Evolutionary conservation across 106 monocot genomes (phyloP).

Genomic region (Phalaenopsis aphrodite): DNA sequence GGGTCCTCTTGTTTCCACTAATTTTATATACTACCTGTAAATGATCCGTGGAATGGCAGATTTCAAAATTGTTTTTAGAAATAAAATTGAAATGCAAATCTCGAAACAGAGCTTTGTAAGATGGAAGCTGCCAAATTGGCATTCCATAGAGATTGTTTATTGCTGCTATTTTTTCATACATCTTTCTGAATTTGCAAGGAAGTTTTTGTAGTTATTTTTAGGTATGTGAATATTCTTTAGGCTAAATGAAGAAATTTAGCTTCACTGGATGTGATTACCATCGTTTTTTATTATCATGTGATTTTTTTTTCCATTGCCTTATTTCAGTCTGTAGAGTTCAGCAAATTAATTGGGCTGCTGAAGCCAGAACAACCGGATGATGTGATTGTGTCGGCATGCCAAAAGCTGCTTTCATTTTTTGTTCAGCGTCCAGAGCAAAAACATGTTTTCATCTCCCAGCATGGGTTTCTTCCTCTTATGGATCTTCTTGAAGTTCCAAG

Average conservation of each 20-base stretch:
- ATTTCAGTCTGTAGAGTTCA: conserved; percentile 45
- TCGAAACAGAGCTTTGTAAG: too few relatives aligned
- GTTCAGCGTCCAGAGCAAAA: conserved; percentile 76
- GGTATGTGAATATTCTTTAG: neutral
- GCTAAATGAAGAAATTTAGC: neutral
- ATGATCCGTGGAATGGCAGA: too few relatives aligned
- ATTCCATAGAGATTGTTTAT: neutral
- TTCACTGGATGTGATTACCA: neutral
- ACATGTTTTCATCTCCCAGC: conserved; percentile 58
- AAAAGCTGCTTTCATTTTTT: conserved; percentile 59
- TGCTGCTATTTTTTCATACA: neutral
- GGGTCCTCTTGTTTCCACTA: too few relatives aligned
- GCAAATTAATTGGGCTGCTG: conserved; percentile 52
- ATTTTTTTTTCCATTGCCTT: neutral
- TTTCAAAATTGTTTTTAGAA: too few relatives aligned
- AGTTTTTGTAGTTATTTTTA: neutral
- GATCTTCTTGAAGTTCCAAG: conserved; percentile 87
- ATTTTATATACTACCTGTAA: too few relatives aligned
- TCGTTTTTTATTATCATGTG: neutral
- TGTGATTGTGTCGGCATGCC: conserved; percentile 53
- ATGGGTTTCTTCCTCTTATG: conserved; percentile 77
- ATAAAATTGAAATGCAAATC: too few relatives aligned
- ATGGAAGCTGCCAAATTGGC: too few relatives aligned
- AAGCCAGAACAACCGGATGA: conserved; percentile 61
- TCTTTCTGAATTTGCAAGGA: neutral